A percentile compares a stretch with the other conserved stretches of the same genome.
Conservation (phyloP, 768 basidiomycete species). For the Albatrellus ellisii region DNA sequence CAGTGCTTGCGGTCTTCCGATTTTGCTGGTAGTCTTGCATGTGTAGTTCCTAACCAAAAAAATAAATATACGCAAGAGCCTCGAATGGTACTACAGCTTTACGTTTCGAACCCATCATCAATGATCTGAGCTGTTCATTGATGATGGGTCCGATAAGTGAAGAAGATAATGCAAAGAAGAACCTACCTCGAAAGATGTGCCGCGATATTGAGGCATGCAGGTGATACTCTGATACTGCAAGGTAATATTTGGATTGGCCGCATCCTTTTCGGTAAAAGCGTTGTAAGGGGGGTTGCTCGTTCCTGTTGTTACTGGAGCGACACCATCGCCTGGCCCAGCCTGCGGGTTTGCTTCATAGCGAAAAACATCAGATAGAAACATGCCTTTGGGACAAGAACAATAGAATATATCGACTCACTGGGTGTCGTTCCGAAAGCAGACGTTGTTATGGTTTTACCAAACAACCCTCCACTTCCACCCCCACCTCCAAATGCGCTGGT, state of each 20-base stretch:
- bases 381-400: not conserved
- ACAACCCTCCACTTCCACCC: constrained; percentile 24
- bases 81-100: not conserved
- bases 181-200: constrained; percentile 47
- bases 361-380: not conserved
- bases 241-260: constrained; percentile 26
- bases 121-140: not conserved
- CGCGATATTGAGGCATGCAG: constrained; percentile 66
- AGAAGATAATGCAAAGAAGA: constrained; percentile 7
- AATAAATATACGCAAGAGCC: not conserved
- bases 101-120: not conserved
- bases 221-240: constrained; percentile 76
- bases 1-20: constrained; percentile 26
- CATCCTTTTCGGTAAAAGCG: constrained; percentile 54
- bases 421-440: constrained; percentile 30
- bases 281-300: constrained; percentile 52
- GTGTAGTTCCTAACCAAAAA: constrained; percentile 27
- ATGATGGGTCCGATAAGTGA: not conserved
- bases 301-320: constrained; percentile 54
- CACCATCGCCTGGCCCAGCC: constrained; percentile 21
- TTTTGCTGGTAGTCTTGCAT: constrained; percentile 34
- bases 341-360: constrained; percentile 17
- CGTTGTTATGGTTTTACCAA: constrained; percentile 17
- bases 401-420: constrained; percentile 16
- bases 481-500: constrained; percentile 18